Evolutionary conservation across 1,284 basidiomycete species (phyloP).

Genomic region (Ustilago crameri): DNA sequence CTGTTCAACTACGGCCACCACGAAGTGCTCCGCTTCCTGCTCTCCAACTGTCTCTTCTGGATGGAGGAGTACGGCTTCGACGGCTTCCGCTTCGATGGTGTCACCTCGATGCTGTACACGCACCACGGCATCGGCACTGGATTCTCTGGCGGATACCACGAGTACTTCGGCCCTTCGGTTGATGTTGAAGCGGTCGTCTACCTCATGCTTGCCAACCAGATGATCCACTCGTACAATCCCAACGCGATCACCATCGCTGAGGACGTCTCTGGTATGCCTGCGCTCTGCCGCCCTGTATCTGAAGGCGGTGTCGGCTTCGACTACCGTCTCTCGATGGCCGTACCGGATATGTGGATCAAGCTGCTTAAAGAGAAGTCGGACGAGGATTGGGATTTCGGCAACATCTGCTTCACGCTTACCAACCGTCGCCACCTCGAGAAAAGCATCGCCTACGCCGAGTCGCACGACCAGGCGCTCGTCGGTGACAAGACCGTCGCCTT

Average conservation of each 20-base stretch:
- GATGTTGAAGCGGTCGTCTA: slow-evolving; percentile 93
- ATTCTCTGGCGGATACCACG: slow-evolving; percentile 96
- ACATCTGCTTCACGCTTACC: slow-evolving; percentile 88
- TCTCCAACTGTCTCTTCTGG: slow-evolving; percentile 94
- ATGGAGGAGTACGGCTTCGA: slow-evolving; percentile 96
- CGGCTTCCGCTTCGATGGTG: slow-evolving; percentile 97
- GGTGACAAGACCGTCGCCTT: slow-evolving; percentile 94
- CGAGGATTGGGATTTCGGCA: slow-evolving; percentile 86
- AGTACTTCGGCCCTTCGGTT: slow-evolving; percentile 88
- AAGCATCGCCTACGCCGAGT: slow-evolving; percentile 93
- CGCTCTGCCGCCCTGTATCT: slow-evolving; percentile 81
- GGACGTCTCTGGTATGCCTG: slow-evolving; percentile 98
- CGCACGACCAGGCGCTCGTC: slow-evolving; percentile 96
- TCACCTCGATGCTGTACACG: slow-evolving; percentile 97
- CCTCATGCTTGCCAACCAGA: slow-evolving; percentile 95
- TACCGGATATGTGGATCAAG: slow-evolving; percentile 99
- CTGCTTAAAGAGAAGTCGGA: slow-evolving; percentile 91
- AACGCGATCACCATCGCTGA: slow-evolving; percentile 90
- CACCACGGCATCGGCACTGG: slow-evolving; percentile 98
- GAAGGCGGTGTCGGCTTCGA: slow-evolving; percentile 96
- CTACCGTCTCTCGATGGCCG: slow-evolving; percentile 95
- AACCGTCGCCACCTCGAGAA: slow-evolving; percentile 90
- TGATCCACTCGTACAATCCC: slow-evolving; percentile 84
- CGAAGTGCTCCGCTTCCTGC: slow-evolving; percentile 91
- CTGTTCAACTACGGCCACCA: slow-evolving; percentile 96